Percentiles rank a stretch among this genome's conserved stretches.
These are phyloP conservation scores for Solanum appendiculatum DNA, from an alignment of 257 asterid genomes.

Conservation along the genomic window DNA sequence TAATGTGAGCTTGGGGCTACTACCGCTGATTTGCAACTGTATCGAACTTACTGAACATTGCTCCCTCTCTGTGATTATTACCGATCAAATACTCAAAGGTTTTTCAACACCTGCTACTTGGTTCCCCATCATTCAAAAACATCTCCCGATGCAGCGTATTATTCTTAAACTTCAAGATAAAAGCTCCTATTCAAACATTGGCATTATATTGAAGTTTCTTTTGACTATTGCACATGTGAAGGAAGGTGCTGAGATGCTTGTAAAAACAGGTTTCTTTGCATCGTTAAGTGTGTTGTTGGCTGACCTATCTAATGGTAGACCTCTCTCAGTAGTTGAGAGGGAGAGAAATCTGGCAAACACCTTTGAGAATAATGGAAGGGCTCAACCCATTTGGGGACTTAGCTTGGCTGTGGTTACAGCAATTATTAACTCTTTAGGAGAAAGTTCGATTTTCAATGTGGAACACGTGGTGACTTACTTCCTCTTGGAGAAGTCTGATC, in stretches of 20 bases:
- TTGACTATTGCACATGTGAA: slow-evolving; percentile 68
- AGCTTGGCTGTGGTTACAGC: slow-evolving; percentile 80
- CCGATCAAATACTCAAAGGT: slow-evolving; percentile 53
- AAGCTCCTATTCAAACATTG: slow-evolving; percentile 17
- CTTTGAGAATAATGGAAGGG: slow-evolving; percentile 37
- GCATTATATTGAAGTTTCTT: slow-evolving; percentile 57
- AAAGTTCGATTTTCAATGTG: slow-evolving; percentile 35
- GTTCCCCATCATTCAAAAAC: slow-evolving; percentile 68
- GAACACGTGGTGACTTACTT: slow-evolving; percentile 70
- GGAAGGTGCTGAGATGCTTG: slow-evolving; percentile 79
- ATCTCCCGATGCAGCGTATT: slow-evolving; percentile 53
- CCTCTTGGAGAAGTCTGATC: slow-evolving; percentile 66
- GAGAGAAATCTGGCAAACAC: slow-evolving; percentile 29
- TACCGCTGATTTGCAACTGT: slow-evolving; percentile 76
- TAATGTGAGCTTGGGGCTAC: slow-evolving; percentile 47
- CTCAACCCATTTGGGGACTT: slow-evolving; percentile 78
- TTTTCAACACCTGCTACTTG: slow-evolving; percentile 61
- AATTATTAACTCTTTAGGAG: slow-evolving; percentile 69
- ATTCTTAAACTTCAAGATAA: slow-evolving; percentile 62
- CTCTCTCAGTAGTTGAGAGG: slow-evolving; percentile 29
- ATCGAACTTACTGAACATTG: slow-evolving; percentile 43
- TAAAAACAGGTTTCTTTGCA: slow-evolving; percentile 61
- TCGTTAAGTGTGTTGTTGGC: slow-evolving; percentile 48
- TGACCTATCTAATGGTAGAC: slow-evolving; percentile 36
- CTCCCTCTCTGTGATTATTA: slow-evolving; percentile 54